A percentile compares a stretch with the other conserved stretches of the same genome.
These are phyloP conservation scores for Austroboletus rostrupii DNA, from an alignment of 1,284 basidiomycete genomes.

Conservation along the genomic window DNA sequence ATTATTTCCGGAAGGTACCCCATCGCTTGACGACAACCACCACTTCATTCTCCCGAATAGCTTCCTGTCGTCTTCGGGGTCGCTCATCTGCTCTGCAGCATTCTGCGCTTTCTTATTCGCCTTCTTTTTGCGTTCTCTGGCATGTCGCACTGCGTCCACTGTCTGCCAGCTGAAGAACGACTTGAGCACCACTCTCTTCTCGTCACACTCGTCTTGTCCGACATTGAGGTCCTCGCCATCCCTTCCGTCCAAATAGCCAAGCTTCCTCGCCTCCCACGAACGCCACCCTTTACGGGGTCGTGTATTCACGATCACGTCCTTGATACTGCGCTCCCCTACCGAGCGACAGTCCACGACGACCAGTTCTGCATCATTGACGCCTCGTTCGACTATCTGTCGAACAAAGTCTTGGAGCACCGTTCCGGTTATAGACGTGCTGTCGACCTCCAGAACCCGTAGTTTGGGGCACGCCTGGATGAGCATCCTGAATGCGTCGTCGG, in stretches of 20 bases:
- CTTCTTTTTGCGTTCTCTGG: slow-evolving; percentile 51
- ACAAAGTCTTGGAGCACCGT: slow-evolving; percentile 68
- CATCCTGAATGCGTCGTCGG: slow-evolving; percentile 57
- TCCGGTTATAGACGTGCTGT: slow-evolving; percentile 72
- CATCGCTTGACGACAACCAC: slow-evolving; percentile 20
- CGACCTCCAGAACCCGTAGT: slow-evolving; percentile 69
- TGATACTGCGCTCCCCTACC: slow-evolving; percentile 58
- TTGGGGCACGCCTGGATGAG: slow-evolving; percentile 62
- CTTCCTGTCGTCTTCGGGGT: slow-evolving; percentile 21
- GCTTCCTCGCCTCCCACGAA: slow-evolving; percentile 60
- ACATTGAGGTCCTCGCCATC: slow-evolving; percentile 60
- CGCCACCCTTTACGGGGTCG: slow-evolving; percentile 72
- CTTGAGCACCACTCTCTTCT: slow-evolving; percentile 71
- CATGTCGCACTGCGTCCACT: slow-evolving; percentile 65
- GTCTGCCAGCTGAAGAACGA: slow-evolving; percentile 85
- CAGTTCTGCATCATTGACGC: slow-evolving; percentile 49
- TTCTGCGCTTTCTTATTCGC: slow-evolving; percentile 40
- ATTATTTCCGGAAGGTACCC: slow-evolving; percentile 21
- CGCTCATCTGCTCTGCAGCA: slow-evolving; percentile 26
- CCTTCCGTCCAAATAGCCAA: slow-evolving; percentile 62
- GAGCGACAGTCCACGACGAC: slow-evolving; percentile 75
- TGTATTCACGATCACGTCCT: slow-evolving; percentile 51
- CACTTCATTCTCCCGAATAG: slow-evolving; percentile 18
- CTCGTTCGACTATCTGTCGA: slow-evolving; percentile 45
- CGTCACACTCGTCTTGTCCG: slow-evolving; percentile 75